Evolutionary conservation across 208 protist species (phyloP).

Genomic region (Angomonas desouzai): DNA sequence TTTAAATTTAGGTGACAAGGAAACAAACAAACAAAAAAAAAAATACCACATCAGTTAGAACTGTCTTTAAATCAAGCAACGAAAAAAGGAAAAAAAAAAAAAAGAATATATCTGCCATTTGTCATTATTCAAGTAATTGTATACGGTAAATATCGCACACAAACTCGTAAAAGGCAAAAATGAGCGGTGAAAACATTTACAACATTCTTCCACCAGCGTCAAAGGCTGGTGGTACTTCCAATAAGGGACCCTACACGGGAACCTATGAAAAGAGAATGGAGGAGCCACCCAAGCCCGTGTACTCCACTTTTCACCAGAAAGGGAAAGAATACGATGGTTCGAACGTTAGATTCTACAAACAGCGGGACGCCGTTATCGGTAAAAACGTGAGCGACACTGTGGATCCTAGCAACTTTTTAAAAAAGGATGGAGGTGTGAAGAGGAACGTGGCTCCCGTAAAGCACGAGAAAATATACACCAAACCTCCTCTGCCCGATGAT

Average conservation of each 20-base stretch:
- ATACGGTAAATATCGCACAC: too few species aligned
- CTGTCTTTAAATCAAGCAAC: too few species aligned
- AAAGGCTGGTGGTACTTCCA: slow-evolving; percentile 2
- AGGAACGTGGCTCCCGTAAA: slow-evolving; percentile 47
- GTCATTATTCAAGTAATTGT: too few species aligned
- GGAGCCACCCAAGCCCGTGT: slow-evolving; percentile 63
- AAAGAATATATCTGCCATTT: too few species aligned
- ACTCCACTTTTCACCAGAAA: slow-evolving; percentile 83
- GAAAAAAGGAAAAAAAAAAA: too few species aligned
- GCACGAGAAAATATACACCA: slow-evolving; percentile 70
- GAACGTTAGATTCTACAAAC: slow-evolving; percentile 74
- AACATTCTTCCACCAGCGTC: slow-evolving; percentile 28
- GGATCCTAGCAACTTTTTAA: slow-evolving; percentile 70
- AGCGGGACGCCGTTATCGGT: slow-evolving; percentile 77
- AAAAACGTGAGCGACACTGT: slow-evolving; percentile 61
- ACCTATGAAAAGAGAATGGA: slow-evolving; percentile 63
- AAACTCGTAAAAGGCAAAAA: slow-evolving; percentile 11
- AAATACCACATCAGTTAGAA: too few species aligned
- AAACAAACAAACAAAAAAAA: too few species aligned
- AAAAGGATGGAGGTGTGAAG: slow-evolving; percentile 61
- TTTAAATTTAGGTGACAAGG: too few species aligned
- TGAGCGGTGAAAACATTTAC: slow-evolving; percentile 72
- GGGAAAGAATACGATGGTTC: slow-evolving; percentile 83
- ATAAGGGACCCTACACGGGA: slow-evolving; percentile 43
- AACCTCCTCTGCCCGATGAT: slow-evolving; percentile 28